phyloP scores from a whole-genome alignment of 345 rosid genomes.

The Pugionium dolabratum region DNA sequence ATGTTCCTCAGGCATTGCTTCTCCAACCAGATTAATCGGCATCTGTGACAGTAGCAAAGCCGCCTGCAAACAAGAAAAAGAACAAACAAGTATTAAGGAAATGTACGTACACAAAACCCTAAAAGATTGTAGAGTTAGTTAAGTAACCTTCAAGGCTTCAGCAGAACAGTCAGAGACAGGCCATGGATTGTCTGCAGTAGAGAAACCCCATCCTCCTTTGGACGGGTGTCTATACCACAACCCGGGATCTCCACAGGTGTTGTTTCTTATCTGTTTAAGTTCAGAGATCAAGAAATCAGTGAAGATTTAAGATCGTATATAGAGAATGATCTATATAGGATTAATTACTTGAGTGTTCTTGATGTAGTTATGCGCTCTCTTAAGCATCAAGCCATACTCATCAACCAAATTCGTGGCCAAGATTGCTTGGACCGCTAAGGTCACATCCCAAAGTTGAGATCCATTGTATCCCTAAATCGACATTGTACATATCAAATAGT shows the following conservation, averaged over 20 bases:
- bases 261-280: slow-evolving; percentile 41
- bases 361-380: slow-evolving; percentile 60
- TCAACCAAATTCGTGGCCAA: slow-evolving; percentile 49
- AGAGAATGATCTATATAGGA: background rate
- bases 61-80: slow-evolving; percentile 40
- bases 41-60: slow-evolving; percentile 51
- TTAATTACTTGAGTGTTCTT: slow-evolving; percentile 54
- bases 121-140: background rate
- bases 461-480: slow-evolving; percentile 62
- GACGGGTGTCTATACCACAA: slow-evolving; percentile 59
- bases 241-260: slow-evolving; percentile 37
- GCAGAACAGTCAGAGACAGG: slow-evolving; percentile 64
- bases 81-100: too few relatives aligned
- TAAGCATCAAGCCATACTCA: slow-evolving; percentile 51
- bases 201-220: slow-evolving; percentile 79
- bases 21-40: slow-evolving; percentile 51
- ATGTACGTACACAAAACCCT: too few relatives aligned
- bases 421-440: slow-evolving; percentile 62
- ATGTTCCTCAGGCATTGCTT: slow-evolving; percentile 40
- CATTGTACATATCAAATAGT: background rate
- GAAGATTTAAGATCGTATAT: background rate
- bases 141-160: slow-evolving; percentile 57
- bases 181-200: slow-evolving; percentile 69
- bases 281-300: background rate
- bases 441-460: slow-evolving; percentile 69